Conservation (phyloP, 2,329 filamentous ascomycete genomes). For the Metarhizium guizhouense region DNA sequence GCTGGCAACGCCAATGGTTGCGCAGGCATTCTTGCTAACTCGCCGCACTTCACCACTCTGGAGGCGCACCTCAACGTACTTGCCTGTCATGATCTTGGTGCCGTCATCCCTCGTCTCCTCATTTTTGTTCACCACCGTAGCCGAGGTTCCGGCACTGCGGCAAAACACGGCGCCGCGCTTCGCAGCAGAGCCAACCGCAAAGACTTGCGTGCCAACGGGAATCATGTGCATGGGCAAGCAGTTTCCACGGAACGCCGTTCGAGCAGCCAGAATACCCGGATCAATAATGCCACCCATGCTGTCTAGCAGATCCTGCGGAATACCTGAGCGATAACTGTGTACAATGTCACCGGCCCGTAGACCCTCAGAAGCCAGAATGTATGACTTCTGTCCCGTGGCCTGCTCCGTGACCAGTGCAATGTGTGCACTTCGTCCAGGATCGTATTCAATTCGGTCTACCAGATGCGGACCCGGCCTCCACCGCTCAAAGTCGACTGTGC, state of each 20-base stretch:
- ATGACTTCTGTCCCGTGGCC: slow-evolving; percentile 67
- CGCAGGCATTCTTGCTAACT: slow-evolving; percentile 86
- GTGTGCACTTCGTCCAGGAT: slow-evolving; percentile 86
- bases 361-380: slow-evolving; percentile 92
- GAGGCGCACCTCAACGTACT: slow-evolving; percentile 74
- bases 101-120: slow-evolving; percentile 58
- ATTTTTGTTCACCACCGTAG: slow-evolving; percentile 81
- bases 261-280: slow-evolving; percentile 90
- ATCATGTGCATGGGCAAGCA: slow-evolving; percentile 94
- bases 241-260: slow-evolving; percentile 89
- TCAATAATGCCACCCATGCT: slow-evolving; percentile 91
- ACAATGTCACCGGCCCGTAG: slow-evolving; percentile 86
- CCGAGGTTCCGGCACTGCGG: slow-evolving; percentile 87
- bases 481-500: slow-evolving; percentile 83
- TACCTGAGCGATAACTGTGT: slow-evolving; percentile 84
- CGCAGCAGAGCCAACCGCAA: slow-evolving; percentile 72
- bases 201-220: slow-evolving; percentile 86
- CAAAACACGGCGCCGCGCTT: slow-evolving; percentile 81
- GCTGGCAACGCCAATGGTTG: slow-evolving; percentile 88
- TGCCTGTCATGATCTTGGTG: slow-evolving; percentile 54
- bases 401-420: slow-evolving; percentile 78
- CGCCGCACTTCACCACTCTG: slow-evolving; percentile 89
- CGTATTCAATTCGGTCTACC: slow-evolving; percentile 93
- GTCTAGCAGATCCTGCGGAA: slow-evolving; percentile 75
- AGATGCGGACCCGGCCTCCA: slow-evolving; percentile 70